Base-by-base conservation (phyloP, 2,329 filamentous ascomycete species). In the Emmonsia crescens region DNA sequence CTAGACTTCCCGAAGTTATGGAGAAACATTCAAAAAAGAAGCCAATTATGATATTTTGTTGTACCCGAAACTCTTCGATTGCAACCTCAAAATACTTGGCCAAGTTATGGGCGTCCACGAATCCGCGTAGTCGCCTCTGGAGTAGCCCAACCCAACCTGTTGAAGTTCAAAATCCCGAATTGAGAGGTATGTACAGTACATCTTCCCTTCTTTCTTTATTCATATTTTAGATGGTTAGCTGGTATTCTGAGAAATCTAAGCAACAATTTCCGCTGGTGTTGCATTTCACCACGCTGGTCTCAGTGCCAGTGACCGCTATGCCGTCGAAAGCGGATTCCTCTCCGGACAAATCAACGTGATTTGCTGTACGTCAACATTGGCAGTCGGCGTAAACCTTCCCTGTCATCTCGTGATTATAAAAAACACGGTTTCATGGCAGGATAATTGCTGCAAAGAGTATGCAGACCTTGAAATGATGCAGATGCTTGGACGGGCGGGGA, bases 381-480 rank as follows among this genome's bases (percentile, higher is more conserved):
- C 90, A 0, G 87, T 94, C 14, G 90, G 90, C 0, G 83, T 96
- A 36, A 96, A 96, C 69, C 74, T 95, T 10, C 91, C 90, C 10
- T 91, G 89, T 64, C 88, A 94, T 70, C 83, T 92, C 2, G 89
- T 92, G 3, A 85, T 95, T 10, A 82, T 96, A 61, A 95, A 95
- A 72, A 89, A 89, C 27, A 95, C 90, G 0, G 81, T 85, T 3
- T 79, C 80, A 0, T 92, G 85, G 73, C 82, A 84, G 61, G 82
- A 85, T 61, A 78, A 75, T 38, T 74, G 80, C 6, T 79, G 83
- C 44, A 82, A 85, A 61, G 89, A 94, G 70, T 91, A 91, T 66
- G 85, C 89, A 0, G 89, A 94, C 70, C 78, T 95, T 5, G 90
- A 95, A 66, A 82, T 93, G 64, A 93, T 93, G 87, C 90, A 96